Conservation (phyloP, 2,329 filamentous ascomycete genomes). For the Ophiostoma ulmi region DNA sequence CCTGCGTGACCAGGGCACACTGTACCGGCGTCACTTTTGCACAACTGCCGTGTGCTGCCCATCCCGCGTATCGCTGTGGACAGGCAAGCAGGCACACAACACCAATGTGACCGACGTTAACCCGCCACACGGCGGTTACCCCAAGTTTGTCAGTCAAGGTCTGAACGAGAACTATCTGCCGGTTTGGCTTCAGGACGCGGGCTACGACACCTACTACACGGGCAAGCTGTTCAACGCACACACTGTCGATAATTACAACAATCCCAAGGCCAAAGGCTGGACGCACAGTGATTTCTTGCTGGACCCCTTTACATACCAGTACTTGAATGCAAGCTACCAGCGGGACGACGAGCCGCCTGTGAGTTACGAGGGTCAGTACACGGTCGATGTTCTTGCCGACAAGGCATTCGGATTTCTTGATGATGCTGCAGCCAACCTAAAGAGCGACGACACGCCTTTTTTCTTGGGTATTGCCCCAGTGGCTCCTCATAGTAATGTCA, state of each 20-base stretch:
- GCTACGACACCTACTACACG: constrained; percentile 67
- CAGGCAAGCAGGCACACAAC: constrained; percentile 62
- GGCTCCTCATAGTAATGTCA: not conserved
- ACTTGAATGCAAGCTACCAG: constrained; percentile 57
- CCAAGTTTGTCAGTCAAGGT: constrained; percentile 61
- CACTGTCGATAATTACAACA: constrained; percentile 55
- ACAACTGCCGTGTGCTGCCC: constrained; percentile 65
- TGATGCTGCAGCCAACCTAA: constrained; percentile 46
- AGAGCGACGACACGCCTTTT: not conserved
- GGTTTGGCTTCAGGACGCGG: constrained; percentile 63
- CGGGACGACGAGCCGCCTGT: constrained; percentile 51
- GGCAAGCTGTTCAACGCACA: constrained; percentile 70
- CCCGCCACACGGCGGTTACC: constrained; percentile 58
- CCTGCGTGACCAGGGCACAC: constrained; percentile 48
- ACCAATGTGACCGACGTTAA: constrained; percentile 60
- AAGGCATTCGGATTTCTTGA: constrained; percentile 58
- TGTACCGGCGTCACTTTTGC: constrained; percentile 59
- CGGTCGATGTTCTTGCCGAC: constrained; percentile 52
- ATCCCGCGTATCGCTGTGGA: constrained; percentile 59
- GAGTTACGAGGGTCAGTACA: constrained; percentile 51
- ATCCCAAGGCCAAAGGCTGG: constrained; percentile 54
- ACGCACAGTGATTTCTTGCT: constrained; percentile 52
- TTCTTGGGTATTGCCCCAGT: not conserved
- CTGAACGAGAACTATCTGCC: constrained; percentile 64
- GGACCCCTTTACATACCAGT: constrained; percentile 59